These are phyloP conservation scores for Phytophthora constricta DNA, from an alignment of 352 stramenopile species.

Conservation along the genomic window DNA sequence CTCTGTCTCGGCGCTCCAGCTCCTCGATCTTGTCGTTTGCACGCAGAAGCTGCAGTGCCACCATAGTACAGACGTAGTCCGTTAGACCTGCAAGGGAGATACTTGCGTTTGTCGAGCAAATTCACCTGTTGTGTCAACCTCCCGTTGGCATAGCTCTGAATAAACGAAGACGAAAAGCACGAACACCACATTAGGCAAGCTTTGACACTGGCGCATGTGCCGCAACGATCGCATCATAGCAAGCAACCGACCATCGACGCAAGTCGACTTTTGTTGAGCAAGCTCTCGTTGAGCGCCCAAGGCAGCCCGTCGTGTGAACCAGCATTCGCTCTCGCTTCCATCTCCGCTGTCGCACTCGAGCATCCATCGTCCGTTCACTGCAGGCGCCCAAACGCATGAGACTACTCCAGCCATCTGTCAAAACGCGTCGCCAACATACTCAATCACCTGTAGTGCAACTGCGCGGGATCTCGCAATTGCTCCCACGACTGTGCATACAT, in stretches of 20 bases:
- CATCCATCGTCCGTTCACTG: conserved; percentile 45
- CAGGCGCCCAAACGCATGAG: background rate
- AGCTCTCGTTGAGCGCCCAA: conserved; percentile 24
- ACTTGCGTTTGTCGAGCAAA: too few species aligned
- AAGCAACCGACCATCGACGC: conserved; percentile 41
- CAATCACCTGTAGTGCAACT: conserved; percentile 32
- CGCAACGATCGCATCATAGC: background rate
- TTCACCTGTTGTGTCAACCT: conserved; percentile 72
- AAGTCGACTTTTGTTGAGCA: conserved; percentile 44
- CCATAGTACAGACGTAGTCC: background rate
- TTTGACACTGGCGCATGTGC: background rate
- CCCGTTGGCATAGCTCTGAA: conserved; percentile 57
- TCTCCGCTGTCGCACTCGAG: conserved; percentile 52
- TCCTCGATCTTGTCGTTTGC: conserved; percentile 60
- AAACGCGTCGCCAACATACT: background rate
- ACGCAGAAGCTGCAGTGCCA: conserved; percentile 37
- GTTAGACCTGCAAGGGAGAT: background rate
- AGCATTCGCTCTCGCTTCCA: conserved; percentile 72
- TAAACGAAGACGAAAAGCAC: conserved; percentile 6
- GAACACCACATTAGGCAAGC: conserved; percentile 8
- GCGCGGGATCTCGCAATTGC: conserved; percentile 33
- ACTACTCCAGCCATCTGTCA: background rate
- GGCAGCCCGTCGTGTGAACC: conserved; percentile 41
- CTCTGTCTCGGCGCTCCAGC: conserved; percentile 45
- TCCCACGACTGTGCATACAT: conserved; percentile 50